Evolutionary conservation across 169 alveolate species (phyloP), one percentile per base, ranked within the genome.

Genomic region (Babesia bigemina): DNA sequence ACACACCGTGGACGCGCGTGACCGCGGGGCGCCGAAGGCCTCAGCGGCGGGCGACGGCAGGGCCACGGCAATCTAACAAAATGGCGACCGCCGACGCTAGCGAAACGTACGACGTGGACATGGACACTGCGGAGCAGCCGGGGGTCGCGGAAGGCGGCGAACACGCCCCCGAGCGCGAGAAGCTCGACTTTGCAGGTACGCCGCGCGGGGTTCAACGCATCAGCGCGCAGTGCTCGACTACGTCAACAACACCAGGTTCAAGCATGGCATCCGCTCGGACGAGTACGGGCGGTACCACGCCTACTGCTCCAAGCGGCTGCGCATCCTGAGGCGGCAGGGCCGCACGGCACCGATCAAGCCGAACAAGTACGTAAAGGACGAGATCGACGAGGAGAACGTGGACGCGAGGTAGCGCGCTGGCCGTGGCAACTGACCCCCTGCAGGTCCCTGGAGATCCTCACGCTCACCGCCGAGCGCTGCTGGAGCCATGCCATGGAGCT

Each of bases 401-500:
- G 86, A 83, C 48, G 55, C 49, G 33, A 73, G 90, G 86, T 81
- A 57, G 75, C 11, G 28, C 8, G 45, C n/a, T 7, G n/a, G 12
- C 21, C 36, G 2, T 24, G 9, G 50, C 26, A 9, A 28, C 12
- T 21, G 17, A 48, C 21, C 42, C 26, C n/a, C 28, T 39, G 36
- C 71, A 81, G 88, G 73, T 75, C 75, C 77, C 83, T 83, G 28
- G 81, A 63, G 60, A 83, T 83, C 63, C 77, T 83, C 33, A 61
- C 82, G 13, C 56, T 83, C 6, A 58, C 61, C 50, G 73, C 76
- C 39, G 90, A 83, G 49, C 62, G 90, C 16, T 50, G 62, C 28
- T 83, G 90, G 90, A 45, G 61, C 36, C 48, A 75, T 24, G 90
- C 67, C 59, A 83, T 83, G 90, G 76, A 60, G 26, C 63, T 83